A percentile compares a stretch with the other conserved stretches of the same genome.
phyloP scores from a whole-genome alignment of 768 basidiomycete species.

The Gloeopeniophorella convolvens region DNA sequence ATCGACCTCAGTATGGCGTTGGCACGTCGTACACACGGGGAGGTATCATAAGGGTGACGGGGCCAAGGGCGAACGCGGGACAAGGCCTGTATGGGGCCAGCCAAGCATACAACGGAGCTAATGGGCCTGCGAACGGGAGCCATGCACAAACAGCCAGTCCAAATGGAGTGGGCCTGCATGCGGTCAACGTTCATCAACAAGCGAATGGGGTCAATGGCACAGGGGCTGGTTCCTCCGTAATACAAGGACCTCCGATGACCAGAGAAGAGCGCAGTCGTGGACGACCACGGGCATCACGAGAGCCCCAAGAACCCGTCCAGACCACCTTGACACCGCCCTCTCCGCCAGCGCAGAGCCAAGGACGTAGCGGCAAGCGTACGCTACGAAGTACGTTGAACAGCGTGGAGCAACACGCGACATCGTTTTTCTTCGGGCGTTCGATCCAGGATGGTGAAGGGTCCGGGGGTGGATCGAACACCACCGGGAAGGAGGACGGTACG shows the following conservation, averaged over 20 bases:
- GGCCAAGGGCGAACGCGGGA: neutral
- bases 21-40: neutral
- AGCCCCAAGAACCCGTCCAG: slow-evolving; percentile 2
- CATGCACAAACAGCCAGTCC: too few species aligned
- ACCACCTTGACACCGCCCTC: neutral
- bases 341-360: slow-evolving; percentile 41
- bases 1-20: slow-evolving; percentile 1
- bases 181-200: too few species aligned
- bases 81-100: neutral
- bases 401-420: slow-evolving; percentile 63
- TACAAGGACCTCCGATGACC: slow-evolving; percentile 5
- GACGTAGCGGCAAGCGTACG: slow-evolving; percentile 57
- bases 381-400: slow-evolving; percentile 61
- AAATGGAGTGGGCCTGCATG: too few species aligned
- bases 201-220: slow-evolving; percentile 5
- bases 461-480: neutral
- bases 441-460: slow-evolving; percentile 22
- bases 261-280: slow-evolving; percentile 18
- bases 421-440: slow-evolving; percentile 57
- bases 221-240: neutral
- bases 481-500: slow-evolving; percentile 9
- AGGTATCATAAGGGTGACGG: neutral
- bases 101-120: neutral
- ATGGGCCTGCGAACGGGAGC: slow-evolving; percentile 6
- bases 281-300: slow-evolving; percentile 8